Percentiles rank a stretch among this genome's conserved stretches.
phyloP scores from a whole-genome alignment of 805 yeast genomes.

The Ogataea glucozyma region DNA sequence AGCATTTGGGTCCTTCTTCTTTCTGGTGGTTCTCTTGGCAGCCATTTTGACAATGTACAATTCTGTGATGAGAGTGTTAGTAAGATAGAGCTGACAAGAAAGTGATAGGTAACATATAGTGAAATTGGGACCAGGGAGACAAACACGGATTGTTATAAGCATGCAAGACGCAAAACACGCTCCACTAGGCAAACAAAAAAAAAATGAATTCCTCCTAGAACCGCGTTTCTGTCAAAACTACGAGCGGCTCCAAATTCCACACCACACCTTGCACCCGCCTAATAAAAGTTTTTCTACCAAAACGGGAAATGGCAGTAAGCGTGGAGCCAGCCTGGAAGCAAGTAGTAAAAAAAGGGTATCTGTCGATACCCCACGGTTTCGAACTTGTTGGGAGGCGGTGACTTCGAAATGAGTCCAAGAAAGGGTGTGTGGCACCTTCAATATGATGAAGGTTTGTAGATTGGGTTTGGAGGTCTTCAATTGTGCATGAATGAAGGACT shows the following conservation, averaged over 20 bases:
- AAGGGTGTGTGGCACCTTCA: background rate
- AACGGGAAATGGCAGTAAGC: constrained; percentile 10
- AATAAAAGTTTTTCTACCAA: constrained; percentile 3
- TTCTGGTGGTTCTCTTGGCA: constrained; percentile 36
- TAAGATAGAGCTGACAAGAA: no score
- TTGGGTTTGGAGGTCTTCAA: no score
- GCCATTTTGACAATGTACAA: constrained; percentile 26
- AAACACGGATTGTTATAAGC: constrained; percentile 5
- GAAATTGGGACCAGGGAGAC: constrained; percentile 9
- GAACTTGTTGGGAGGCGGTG: background rate
- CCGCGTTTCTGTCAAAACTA: constrained; percentile 19
- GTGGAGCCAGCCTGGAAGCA: constrained; percentile 5
- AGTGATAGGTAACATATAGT: constrained; percentile 6
- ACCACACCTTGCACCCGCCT: constrained; percentile 3
- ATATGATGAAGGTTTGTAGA: background rate
- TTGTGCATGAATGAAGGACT: no score
- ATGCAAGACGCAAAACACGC: constrained; percentile 4
- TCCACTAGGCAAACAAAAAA: background rate
- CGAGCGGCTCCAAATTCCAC: background rate
- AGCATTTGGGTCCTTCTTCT: constrained; percentile 84
- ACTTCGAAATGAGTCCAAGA: background rate
- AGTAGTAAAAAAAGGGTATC: constrained; percentile 11
- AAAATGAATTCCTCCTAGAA: no score
- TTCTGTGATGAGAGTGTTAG: constrained; percentile 3
- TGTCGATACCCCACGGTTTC: constrained; percentile 12